These are phyloP conservation scores for Clonostachys chloroleuca DNA, from an alignment of 2,329 filamentous ascomycete genomes.

Conservation along the genomic window DNA sequence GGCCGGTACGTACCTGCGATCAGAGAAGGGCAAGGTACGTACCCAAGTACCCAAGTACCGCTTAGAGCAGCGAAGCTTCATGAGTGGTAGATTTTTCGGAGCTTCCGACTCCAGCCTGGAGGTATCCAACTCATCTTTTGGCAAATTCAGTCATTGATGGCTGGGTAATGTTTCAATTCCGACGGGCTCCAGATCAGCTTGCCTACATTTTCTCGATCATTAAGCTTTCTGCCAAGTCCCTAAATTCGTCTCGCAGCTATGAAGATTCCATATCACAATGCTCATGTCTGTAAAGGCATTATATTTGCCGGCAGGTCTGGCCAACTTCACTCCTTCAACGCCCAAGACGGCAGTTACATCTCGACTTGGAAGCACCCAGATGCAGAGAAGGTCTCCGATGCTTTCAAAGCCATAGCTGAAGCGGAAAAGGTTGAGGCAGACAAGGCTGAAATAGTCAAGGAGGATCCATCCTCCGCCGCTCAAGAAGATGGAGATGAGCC, in stretches of 20 bases:
- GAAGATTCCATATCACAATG: conserved; percentile 60
- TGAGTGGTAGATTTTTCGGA: neutral
- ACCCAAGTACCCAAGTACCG: neutral
- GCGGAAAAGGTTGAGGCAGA: conserved; percentile 2
- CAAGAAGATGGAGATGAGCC: conserved; percentile 17
- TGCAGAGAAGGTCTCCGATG: conserved; percentile 23
- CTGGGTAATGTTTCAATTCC: neutral
- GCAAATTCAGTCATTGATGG: neutral
- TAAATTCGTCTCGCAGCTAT: conserved; percentile 16
- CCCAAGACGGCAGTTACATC: conserved; percentile 51
- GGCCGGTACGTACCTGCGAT: conserved; percentile 2
- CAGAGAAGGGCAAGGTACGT: neutral
- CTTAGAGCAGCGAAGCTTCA: neutral
- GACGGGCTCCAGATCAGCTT: too few relatives aligned
- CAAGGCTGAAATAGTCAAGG: conserved; percentile 4
- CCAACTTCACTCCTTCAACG: conserved; percentile 63
- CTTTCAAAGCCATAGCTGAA: conserved; percentile 9
- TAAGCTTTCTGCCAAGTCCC: too few relatives aligned
- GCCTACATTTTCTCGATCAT: too few relatives aligned
- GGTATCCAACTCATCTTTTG: neutral
- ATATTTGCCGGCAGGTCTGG: conserved; percentile 73
- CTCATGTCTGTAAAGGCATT: conserved; percentile 49
- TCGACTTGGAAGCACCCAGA: conserved; percentile 57
- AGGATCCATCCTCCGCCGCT: conserved; percentile 3
- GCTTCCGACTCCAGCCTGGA: neutral